phyloP scores from a whole-genome alignment of 306 rosid species.

The Castanea crenata region DNA sequence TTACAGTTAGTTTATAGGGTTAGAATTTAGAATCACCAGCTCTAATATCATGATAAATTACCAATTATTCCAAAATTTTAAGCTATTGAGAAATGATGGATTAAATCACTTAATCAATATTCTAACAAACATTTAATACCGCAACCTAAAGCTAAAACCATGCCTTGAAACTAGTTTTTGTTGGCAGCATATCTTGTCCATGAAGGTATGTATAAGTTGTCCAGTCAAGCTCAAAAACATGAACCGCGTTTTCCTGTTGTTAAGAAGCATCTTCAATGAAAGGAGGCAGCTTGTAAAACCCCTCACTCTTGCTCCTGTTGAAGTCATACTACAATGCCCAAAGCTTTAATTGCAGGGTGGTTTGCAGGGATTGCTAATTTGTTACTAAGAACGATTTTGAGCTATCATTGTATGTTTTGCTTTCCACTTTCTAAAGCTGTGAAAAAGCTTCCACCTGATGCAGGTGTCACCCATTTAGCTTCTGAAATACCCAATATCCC shows the following conservation, averaged over 20 bases:
- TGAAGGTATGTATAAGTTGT: conserved; percentile 77
- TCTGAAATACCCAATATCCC: conserved; percentile 72
- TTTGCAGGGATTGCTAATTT: conserved; percentile 28
- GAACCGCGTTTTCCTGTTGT: conserved; percentile 77
- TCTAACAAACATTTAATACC: conserved; percentile 18
- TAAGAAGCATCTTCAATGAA: conserved; percentile 34
- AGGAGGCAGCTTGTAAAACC: conserved; percentile 42
- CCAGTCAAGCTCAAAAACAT: conserved; percentile 77
- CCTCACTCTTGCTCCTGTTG: conserved; percentile 42
- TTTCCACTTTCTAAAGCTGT: conserved; percentile 23
- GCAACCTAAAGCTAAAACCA: conserved; percentile 31
- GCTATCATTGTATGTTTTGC: conserved; percentile 21
- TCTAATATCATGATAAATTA: too few relatives aligned
- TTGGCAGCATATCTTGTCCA: conserved; percentile 59
- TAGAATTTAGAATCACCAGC: too few relatives aligned
- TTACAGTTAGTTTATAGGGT: too few relatives aligned
- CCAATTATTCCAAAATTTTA: too few relatives aligned
- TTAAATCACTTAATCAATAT: too few relatives aligned
- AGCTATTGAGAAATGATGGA: too few relatives aligned
- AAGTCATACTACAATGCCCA: conserved; percentile 9
- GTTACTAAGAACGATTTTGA: conserved; percentile 38
- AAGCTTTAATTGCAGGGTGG: conserved; percentile 24
- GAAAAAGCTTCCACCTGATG: conserved; percentile 22
- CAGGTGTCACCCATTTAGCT: conserved; percentile 76
- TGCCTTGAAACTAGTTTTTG: conserved; percentile 34